Evolutionary conservation across 257 asterid species (phyloP).

Genomic region (Penstemon eatonii): DNA sequence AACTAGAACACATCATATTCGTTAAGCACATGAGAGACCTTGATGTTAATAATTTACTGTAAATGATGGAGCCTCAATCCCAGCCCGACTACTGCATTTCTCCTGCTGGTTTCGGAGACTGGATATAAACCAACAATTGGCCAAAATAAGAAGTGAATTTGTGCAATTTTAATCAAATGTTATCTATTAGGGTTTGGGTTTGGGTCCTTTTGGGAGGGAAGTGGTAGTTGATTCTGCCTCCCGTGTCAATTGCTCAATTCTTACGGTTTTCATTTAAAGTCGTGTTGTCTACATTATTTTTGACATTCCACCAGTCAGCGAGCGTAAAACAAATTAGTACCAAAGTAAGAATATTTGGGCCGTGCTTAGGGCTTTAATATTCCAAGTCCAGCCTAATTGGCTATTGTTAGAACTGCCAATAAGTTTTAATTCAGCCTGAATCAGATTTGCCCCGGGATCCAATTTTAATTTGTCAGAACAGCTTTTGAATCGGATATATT

Average conservation of each 20-base stretch:
- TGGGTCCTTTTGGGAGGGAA: constrained; percentile 10
- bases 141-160: constrained; percentile 12
- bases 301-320: background rate
- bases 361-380: no score
- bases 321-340: no score
- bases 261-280: background rate
- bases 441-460: no score
- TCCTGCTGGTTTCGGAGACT: constrained; percentile 26
- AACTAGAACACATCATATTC: constrained; percentile 23
- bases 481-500: no score
- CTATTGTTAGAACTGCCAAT: no score
- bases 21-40: constrained; percentile 36
- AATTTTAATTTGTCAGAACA: no score
- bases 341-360: no score
- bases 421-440: no score
- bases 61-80: constrained; percentile 25
- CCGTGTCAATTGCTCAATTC: constrained; percentile 20
- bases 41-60: constrained; percentile 30
- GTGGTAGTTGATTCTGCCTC: constrained; percentile 19
- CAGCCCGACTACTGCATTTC: constrained; percentile 28
- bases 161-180: background rate
- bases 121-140: constrained; percentile 33
- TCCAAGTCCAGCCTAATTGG: no score
- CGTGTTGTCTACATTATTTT: background rate
- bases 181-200: background rate